Percentiles rank a stretch among this genome's conserved stretches.
Evolutionary conservation across 257 asterid genomes (phyloP).

Genomic region (Striga asiatica): DNA sequence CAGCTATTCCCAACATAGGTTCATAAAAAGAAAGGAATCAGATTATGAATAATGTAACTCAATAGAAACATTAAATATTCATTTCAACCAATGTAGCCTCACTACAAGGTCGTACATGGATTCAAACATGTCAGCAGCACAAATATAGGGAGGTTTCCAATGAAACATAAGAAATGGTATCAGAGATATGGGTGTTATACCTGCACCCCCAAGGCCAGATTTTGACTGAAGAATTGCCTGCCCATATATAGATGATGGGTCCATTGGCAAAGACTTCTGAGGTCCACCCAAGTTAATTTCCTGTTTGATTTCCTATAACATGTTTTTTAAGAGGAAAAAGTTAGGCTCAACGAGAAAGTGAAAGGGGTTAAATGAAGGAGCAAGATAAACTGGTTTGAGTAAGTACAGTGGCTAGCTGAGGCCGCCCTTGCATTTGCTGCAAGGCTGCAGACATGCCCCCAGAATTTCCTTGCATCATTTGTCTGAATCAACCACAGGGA

Average conservation of each 20-base stretch:
- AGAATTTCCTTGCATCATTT: conserved; percentile 77
- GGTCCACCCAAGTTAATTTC: conserved; percentile 61
- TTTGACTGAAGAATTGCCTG: conserved; percentile 91
- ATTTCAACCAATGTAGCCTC: neutral
- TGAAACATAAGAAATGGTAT: neutral
- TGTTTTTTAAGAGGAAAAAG: conserved; percentile 9
- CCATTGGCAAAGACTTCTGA: conserved; percentile 79
- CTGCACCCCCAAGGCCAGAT: conserved; percentile 91
- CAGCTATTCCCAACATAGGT: too few species aligned
- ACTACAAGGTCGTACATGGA: too few species aligned
- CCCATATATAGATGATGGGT: conserved; percentile 86
- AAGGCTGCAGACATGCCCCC: conserved; percentile 84
- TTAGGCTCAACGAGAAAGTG: conserved; percentile 14
- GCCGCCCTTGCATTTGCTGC: conserved; percentile 97
- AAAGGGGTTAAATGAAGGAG: neutral
- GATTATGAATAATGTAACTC: too few species aligned
- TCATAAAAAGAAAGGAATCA: too few species aligned
- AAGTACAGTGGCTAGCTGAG: conserved; percentile 67
- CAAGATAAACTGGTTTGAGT: conserved; percentile 10
- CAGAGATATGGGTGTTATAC: conserved; percentile 24
- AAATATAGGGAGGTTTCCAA: neutral
- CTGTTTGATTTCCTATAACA: conserved; percentile 61
- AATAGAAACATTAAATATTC: too few species aligned
- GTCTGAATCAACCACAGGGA: conserved; percentile 53
- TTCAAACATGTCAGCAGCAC: too few species aligned